Percentiles rank a stretch among this genome's conserved stretches.
phyloP scores from a whole-genome alignment of 257 asterid species.

The Lithospermum erythrorhizon region DNA sequence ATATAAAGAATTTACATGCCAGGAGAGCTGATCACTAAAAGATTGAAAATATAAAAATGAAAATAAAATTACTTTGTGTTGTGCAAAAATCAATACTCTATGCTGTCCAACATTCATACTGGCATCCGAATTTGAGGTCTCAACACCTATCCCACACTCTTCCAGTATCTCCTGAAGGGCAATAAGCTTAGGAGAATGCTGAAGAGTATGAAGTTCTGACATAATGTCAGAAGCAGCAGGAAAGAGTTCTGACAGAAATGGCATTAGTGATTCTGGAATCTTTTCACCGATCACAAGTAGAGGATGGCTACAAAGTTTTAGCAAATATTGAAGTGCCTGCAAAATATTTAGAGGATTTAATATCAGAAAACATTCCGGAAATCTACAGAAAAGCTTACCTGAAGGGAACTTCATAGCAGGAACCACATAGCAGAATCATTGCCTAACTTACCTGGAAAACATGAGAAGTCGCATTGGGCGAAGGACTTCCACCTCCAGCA shows the following conservation, averaged over 20 bases:
- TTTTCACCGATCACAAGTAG: slow-evolving; percentile 78
- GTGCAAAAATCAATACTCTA: slow-evolving; percentile 95
- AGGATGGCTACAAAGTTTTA: slow-evolving; percentile 97
- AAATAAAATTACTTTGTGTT: slow-evolving; percentile 55
- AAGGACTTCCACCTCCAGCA: slow-evolving; percentile 32
- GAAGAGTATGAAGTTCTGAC: slow-evolving; percentile 75
- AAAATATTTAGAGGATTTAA: slow-evolving; percentile 12
- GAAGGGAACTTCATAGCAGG: neutral
- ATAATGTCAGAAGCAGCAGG: slow-evolving; percentile 53
- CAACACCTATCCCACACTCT: slow-evolving; percentile 98
- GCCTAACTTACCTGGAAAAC: slow-evolving; percentile 77
- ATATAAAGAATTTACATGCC: neutral
- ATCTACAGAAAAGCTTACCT: neutral
- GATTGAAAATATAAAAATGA: neutral
- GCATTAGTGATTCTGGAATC: slow-evolving; percentile 61
- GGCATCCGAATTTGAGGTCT: slow-evolving; percentile 73
- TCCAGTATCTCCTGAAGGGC: slow-evolving; percentile 98
- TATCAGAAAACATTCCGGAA: slow-evolving; percentile 12
- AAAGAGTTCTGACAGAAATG: slow-evolving; percentile 60
- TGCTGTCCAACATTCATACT: slow-evolving; percentile 70
- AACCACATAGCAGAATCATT: slow-evolving; percentile 4
- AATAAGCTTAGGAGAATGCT: slow-evolving; percentile 91
- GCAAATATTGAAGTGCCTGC: slow-evolving; percentile 95
- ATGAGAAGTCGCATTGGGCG: slow-evolving; percentile 84
- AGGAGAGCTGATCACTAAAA: neutral